Base-by-base conservation (phyloP, 108 stramenopile genomes). In the Cyclostephanos invisitatus region DNA sequence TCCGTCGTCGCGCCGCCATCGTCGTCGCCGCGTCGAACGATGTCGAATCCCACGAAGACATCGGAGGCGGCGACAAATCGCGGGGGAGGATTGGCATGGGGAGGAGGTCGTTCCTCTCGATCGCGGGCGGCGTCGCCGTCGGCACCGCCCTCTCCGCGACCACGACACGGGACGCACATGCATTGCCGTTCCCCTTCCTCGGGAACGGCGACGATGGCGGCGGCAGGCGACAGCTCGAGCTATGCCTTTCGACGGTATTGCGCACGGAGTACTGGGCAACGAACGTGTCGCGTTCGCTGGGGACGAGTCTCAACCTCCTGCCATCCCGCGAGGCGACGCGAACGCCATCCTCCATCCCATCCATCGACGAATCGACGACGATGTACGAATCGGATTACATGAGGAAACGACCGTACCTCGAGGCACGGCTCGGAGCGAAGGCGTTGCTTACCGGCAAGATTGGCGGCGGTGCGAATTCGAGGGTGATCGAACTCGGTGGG, bases 341-440 rank as follows among this genome's bases (percentile, higher is more conserved):
- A 25, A 0, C 48, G 10, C 22, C 25, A 0, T 21, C 35, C 37
- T 37, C 12, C 42, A 2, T 20, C 61, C 7, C n/a, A n/a, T n/a
- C 38, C 61, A 29, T 5, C 22, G 63, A 38, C 22, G 35, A 18
- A 32, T 59, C 17, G 15, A 32, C 60, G 37, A 64, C 40, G 21
- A 35, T 47, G 21, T 0, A 0, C 40, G 20, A 14, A 37, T 42
- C 56, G 17, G 75, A 81, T 0, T 32, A 28, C 14, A 38, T 67
- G 66, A 50, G 53, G 37, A 88, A 82, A 68, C 64, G 55, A 59
- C 70, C 82, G 11, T 93, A 93, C 74, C 66, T 93, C 2, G 89
- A 94, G 68, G 87, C 89, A 12, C 64, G 93, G 5, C 62, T 91
- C 40, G 90, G 89, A 20, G 87, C 86, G 73, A 94, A 94, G 67